phyloP scores from a whole-genome alignment of 75 land plant species.

The Ceratopteris richardii region DNA sequence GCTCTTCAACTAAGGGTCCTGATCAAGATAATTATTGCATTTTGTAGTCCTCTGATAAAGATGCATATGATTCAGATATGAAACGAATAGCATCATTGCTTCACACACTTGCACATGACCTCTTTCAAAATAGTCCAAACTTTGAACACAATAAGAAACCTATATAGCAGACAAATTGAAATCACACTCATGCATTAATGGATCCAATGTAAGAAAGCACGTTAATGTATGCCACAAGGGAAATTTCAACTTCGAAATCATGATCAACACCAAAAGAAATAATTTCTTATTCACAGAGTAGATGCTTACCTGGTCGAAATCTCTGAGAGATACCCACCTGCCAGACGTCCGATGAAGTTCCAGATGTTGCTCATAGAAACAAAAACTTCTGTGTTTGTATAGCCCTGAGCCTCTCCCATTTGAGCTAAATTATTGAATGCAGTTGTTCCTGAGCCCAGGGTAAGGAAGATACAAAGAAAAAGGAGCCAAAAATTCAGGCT shows the following conservation, averaged over 20 bases:
- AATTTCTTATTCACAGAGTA: too few relatives aligned
- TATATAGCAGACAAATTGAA: too few relatives aligned
- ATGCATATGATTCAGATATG: too few relatives aligned
- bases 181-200: too few relatives aligned
- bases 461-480: conserved; percentile 30
- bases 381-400: conserved; percentile 27
- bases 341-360: conserved; percentile 34
- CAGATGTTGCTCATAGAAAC: conserved; percentile 42
- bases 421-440: conserved; percentile 41
- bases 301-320: conserved; percentile 2
- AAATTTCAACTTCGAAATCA: background rate
- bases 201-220: too few relatives aligned
- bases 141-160: too few relatives aligned
- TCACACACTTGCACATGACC: too few relatives aligned
- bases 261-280: background rate
- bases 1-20: too few relatives aligned
- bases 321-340: conserved; percentile 34
- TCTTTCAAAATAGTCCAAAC: too few relatives aligned
- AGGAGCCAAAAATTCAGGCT: conserved; percentile 42
- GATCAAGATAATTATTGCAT: too few relatives aligned
- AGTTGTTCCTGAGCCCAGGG: conserved; percentile 33
- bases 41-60: too few relatives aligned
- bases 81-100: too few relatives aligned
- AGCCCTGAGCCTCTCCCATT: conserved; percentile 36
- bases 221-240: background rate